These are phyloP conservation scores for Aspergillus alliaceus DNA, from an alignment of 2,329 filamentous ascomycete species.

Conservation along the genomic window DNA sequence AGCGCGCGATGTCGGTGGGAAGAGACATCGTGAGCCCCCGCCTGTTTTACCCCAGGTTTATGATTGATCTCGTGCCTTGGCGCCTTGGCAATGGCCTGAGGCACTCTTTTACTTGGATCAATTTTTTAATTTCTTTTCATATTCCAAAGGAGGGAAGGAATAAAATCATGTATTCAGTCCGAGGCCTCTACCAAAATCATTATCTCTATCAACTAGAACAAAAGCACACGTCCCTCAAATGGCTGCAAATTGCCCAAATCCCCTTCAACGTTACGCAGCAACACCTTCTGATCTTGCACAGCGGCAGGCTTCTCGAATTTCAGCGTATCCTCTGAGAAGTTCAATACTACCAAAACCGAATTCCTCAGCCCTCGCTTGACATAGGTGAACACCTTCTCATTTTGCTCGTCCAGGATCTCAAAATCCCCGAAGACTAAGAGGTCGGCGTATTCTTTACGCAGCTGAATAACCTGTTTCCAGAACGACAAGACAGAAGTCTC, in stretches of 20 bases:
- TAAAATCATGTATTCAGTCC: neutral
- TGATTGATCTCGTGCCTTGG: neutral
- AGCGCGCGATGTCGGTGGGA: neutral
- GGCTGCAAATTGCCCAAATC: conserved; percentile 21
- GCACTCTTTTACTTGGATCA: neutral
- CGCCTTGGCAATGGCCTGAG: neutral
- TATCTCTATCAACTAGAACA: conserved; percentile 1
- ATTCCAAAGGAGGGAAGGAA: neutral
- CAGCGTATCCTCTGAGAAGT: conserved; percentile 14
- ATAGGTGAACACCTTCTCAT: conserved; percentile 51
- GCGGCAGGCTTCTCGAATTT: neutral
- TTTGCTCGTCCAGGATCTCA: conserved; percentile 52
- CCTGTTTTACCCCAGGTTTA: neutral
- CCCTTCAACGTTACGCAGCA: conserved; percentile 24
- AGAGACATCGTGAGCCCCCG: neutral
- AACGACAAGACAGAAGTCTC: conserved; percentile 55
- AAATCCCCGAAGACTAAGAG: conserved; percentile 69
- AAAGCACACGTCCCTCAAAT: conserved; percentile 33
- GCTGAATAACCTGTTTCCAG: conserved; percentile 56
- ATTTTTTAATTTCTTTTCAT: neutral
- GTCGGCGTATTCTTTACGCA: conserved; percentile 61
- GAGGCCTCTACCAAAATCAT: neutral
- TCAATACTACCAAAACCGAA: conserved; percentile 15
- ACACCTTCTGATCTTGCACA: conserved; percentile 15
- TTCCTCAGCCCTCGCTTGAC: conserved; percentile 13